Evolutionary conservation across 441 rosid species (phyloP), one percentile per base, ranked within the genome.

Genomic region (Erysimum cheiri): DNA sequence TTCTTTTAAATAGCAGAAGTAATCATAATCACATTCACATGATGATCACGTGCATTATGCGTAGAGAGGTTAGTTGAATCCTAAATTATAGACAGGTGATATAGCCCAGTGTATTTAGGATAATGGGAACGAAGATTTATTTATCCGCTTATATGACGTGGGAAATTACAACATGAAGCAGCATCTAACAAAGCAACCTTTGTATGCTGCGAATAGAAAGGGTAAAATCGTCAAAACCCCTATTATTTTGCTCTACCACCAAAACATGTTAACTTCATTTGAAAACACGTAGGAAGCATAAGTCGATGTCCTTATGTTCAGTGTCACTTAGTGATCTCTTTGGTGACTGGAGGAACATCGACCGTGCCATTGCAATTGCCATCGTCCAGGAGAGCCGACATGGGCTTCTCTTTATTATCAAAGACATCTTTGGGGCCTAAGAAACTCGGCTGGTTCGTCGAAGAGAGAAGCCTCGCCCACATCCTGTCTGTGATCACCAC

Each of bases 391-490:
- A 76, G 75, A 5, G 75, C 59, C 5, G 75, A 55, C 69, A 80
- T 82, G 12, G 62, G 75, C 62, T 78, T 48, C 24, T 36, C 56
- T 57, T 76, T 79, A 37, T 79, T 79, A 52, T 77, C 88, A 0
- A 17, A 12, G 39, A 69, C 67, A 50, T 85, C 92, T 78, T 83
- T 85, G 0, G 75, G 74, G 28, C 75, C 58, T 76, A 87, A 59
- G 79, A 88, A 90, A 73, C 94, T 90, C 5, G 94, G 96, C 73
- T 88, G 91, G 58, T 90, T 74, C n/a, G 92, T 87, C 33, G 91
- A 87, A 3, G 88, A 86, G 9, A 88, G 83, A 37, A 88, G 85
- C 76, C 94, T 80, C 8, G 94, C 96, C 94, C 96, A 90, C 90
- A 86, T 88, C 63, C 94, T 78, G 66, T 90, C 94, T 0, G 92